These are phyloP conservation scores for Neurospora sp. DNA, from an alignment of 495 filamentous ascomycete genomes.

Conservation along the genomic window DNA sequence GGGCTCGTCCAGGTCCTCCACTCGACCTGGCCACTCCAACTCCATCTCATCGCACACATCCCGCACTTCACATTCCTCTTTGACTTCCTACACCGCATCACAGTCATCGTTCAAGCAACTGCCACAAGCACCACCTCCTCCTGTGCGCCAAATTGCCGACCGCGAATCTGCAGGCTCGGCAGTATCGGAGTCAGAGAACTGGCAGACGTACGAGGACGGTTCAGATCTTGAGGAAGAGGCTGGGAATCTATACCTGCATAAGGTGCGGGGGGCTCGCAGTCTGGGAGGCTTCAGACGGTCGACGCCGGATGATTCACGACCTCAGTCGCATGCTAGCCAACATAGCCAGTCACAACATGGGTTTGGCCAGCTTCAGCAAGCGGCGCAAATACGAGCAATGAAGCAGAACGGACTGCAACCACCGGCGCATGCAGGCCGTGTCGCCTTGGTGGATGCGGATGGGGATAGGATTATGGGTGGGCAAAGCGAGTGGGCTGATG, in stretches of 20 bases:
- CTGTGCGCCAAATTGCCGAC: constrained; percentile 56
- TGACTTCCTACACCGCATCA: constrained; percentile 9
- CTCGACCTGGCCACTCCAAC: constrained; percentile 8
- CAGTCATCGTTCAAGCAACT: background rate
- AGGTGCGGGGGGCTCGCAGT: constrained; percentile 49
- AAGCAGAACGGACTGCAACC: constrained; percentile 33
- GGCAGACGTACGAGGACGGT: constrained; percentile 83
- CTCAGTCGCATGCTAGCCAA: constrained; percentile 9
- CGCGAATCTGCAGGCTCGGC: constrained; percentile 55
- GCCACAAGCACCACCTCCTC: constrained; percentile 23
- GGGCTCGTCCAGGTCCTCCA: constrained; percentile 8
- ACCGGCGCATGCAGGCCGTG: constrained; percentile 20
- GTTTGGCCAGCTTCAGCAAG: background rate
- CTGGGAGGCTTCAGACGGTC: constrained; percentile 34
- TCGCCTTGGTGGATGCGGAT: constrained; percentile 29
- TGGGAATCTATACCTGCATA: constrained; percentile 68
- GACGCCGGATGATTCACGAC: constrained; percentile 32
- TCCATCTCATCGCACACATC: constrained; percentile 9
- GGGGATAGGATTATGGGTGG: constrained; percentile 42
- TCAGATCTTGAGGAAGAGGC: constrained; percentile 66
- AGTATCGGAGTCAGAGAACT: constrained; percentile 80
- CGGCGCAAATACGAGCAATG: constrained; percentile 14
- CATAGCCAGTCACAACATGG: background rate
- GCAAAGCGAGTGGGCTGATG: constrained; percentile 46
- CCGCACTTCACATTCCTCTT: constrained; percentile 19